phyloP scores from a whole-genome alignment of 2,329 filamentous ascomycete species.

The Aspergillus felis region DNA sequence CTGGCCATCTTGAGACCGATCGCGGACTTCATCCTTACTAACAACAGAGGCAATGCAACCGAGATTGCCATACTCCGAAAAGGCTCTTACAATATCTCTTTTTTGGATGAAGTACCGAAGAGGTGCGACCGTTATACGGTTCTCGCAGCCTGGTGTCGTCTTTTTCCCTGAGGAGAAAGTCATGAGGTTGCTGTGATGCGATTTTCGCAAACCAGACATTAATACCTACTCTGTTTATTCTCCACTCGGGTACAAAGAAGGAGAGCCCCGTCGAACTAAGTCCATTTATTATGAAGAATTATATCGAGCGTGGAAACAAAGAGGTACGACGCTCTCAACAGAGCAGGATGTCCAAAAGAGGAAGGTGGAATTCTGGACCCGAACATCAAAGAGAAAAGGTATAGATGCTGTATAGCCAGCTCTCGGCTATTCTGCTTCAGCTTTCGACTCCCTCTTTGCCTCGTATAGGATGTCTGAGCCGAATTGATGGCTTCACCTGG shows the following conservation, averaged over 20 bases:
- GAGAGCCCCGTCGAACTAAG: constrained; percentile 10
- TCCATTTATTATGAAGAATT: constrained; percentile 36
- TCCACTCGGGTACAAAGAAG: background rate
- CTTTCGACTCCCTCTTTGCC: constrained; percentile 33
- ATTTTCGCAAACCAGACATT: constrained; percentile 4
- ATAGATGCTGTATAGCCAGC: constrained; percentile 32
- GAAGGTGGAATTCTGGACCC: constrained; percentile 9
- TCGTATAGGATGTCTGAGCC: constrained; percentile 38
- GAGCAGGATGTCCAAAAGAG: background rate
- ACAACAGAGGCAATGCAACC: background rate
- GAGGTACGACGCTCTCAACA: constrained; percentile 6
- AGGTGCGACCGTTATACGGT: constrained; percentile 14
- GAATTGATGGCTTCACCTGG: constrained; percentile 19
- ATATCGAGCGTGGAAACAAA: constrained; percentile 7
- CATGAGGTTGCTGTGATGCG: constrained; percentile 10
- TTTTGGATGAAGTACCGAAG: constrained; percentile 19
- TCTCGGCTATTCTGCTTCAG: constrained; percentile 41
- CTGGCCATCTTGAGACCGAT: background rate
- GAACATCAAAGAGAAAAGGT: constrained; percentile 5
- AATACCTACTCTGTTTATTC: constrained; percentile 5
- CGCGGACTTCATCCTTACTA: background rate
- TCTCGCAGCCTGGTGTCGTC: constrained; percentile 12
- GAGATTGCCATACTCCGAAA: background rate
- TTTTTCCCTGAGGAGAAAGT: constrained; percentile 26
- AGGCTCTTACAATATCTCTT: constrained; percentile 21